Evolutionary conservation across 1,284 basidiomycete genomes (phyloP), one percentile per base, ranked within the genome.

Genomic region (Pseudozyma thailandica): DNA sequence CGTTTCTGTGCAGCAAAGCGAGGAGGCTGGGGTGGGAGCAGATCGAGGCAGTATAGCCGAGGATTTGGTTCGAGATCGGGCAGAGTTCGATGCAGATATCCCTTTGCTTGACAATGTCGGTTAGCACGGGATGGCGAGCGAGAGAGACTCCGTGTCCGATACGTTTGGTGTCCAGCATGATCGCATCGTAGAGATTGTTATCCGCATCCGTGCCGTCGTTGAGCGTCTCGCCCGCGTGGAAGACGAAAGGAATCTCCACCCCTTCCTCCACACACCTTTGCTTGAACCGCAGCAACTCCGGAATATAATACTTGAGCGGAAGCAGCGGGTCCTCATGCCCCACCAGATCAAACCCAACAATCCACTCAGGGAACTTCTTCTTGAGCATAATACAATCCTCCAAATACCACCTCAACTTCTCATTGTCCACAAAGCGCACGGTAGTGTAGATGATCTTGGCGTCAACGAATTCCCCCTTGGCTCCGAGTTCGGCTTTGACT

Each of bases 121-220:
- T 87, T 26, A 92, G 83, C 62, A 87, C 86, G 0, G 90, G 90
- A 77, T 92, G 91, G 74, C 90, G 91, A 37, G 87, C 85, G 20
- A 92, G 84, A 3, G 90, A 90, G 77, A 88, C 91, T 6, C 89
- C 91, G 82, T 92, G 91, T 0, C 91, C 91, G 54, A 92, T 91
- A 15, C 91, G 87, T 75, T 89, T 90, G 4, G 91, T 90, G 21
- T 89, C 90, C 16, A 92, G 84, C 28, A 91, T 80, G 42, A 92
- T 87, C 3, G 91, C 91, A 77, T 92, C 91, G 76, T 90, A 91
- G 33, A 92, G 83, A 77, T 92, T 92, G 47, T 86, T 80, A 72
- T 92, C 91, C 15, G 89, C 88, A 38, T 56, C 56, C 4, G 51
- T 60, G 16, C 90, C 90, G 75, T 92, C 91, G 6, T 89, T 88